These are phyloP conservation scores for Aegilops tauschii DNA, from an alignment of 176 grass and related monocot species.

Conservation along the genomic window DNA sequence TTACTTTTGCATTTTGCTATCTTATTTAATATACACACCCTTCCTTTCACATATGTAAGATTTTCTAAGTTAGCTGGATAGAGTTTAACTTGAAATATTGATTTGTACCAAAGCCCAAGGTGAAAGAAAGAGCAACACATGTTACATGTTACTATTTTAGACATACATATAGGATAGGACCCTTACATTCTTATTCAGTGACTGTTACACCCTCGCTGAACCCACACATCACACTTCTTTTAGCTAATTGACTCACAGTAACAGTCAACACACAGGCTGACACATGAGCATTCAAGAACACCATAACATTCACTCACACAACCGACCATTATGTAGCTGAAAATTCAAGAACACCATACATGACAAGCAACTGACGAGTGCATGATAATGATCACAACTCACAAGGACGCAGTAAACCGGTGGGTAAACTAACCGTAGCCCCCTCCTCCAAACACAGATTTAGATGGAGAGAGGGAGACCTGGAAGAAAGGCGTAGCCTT, in stretches of 20 bases:
- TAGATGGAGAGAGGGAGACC: slow-evolving; percentile 64
- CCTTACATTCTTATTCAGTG: background rate
- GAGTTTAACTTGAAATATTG: background rate
- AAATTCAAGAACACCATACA: background rate
- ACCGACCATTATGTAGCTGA: background rate
- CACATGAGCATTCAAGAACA: background rate
- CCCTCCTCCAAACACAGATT: slow-evolving; percentile 37
- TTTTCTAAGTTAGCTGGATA: no score
- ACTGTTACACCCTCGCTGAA: background rate
- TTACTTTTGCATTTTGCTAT: no score
- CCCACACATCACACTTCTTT: background rate
- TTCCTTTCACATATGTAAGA: no score
- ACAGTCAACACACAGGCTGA: background rate
- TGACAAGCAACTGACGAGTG: background rate
- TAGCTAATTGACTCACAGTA: background rate
- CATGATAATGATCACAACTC: background rate
- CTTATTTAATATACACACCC: no score
- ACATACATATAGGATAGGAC: background rate
- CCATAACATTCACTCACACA: background rate
- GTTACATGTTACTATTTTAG: background rate
- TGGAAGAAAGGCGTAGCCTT: slow-evolving; percentile 85
- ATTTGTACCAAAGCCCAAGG: background rate
- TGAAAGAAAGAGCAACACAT: background rate
- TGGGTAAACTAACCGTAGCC: slow-evolving; percentile 15
- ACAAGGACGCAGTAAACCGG: slow-evolving; percentile 10